phyloP scores from a whole-genome alignment of 768 basidiomycete genomes.

The Steccherinum ochraceum region DNA sequence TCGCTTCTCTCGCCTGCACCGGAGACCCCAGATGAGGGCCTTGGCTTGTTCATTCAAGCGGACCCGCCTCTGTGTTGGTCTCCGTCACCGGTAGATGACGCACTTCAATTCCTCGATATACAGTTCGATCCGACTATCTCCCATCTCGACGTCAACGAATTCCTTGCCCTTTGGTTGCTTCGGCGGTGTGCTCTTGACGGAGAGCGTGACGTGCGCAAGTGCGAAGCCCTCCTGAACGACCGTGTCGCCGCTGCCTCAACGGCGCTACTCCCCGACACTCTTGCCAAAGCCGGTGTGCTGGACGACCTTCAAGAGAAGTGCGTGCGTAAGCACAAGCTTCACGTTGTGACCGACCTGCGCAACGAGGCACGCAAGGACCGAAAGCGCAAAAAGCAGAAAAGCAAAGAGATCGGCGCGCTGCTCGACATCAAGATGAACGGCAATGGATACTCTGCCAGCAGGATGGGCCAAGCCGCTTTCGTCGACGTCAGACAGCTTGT shows the following conservation, averaged over 20 bases:
- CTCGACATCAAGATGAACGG: slow-evolving; percentile 44
- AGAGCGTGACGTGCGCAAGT: slow-evolving; percentile 17
- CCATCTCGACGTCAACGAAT: slow-evolving; percentile 18
- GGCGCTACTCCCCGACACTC: slow-evolving; percentile 28
- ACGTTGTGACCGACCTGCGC: slow-evolving; percentile 31
- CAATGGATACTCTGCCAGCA: too few species aligned
- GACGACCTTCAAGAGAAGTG: slow-evolving; percentile 22
- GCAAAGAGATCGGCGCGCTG: slow-evolving; percentile 49
- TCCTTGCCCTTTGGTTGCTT: slow-evolving; percentile 13
- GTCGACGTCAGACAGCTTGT: slow-evolving; percentile 29
- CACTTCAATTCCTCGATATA: slow-evolving; percentile 20
- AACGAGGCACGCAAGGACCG: slow-evolving; percentile 38
- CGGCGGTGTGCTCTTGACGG: slow-evolving; percentile 13
- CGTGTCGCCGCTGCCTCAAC: slow-evolving; percentile 20
- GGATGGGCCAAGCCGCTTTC: slow-evolving; percentile 4
- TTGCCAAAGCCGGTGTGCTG: slow-evolving; percentile 32
- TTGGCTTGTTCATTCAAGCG: slow-evolving; percentile 20
- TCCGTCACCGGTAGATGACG: slow-evolving; percentile 21
- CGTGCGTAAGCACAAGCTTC: slow-evolving; percentile 20
- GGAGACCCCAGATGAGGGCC: slow-evolving; percentile 10
- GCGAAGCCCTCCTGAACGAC: slow-evolving; percentile 21
- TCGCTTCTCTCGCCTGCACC: slow-evolving; percentile 12
- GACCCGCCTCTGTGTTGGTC: slow-evolving; percentile 20
- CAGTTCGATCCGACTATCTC: slow-evolving; percentile 16
- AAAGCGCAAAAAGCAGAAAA: slow-evolving; percentile 48